Percentiles rank a stretch among this genome's conserved stretches.
phyloP scores from a whole-genome alignment of 148 eudicot species.

The Persicaria maculosa region DNA sequence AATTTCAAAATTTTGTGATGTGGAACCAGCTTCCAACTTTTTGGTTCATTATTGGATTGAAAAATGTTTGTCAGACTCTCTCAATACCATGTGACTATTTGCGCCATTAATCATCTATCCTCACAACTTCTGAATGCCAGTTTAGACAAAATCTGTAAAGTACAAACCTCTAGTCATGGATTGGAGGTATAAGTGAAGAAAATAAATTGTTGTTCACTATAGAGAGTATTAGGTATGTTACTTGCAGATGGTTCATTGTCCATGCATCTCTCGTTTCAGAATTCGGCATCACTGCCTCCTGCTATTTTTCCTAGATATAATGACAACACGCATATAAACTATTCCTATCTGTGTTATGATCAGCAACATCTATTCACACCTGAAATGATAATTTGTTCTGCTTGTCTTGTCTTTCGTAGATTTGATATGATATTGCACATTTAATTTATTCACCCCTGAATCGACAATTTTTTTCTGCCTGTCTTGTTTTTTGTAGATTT shows the following conservation, averaged over 20 bases:
- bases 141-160: background rate
- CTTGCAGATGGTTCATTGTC: background rate
- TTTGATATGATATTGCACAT: background rate
- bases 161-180: slow-evolving; percentile 1
- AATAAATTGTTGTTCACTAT: background rate
- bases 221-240: background rate
- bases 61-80: background rate
- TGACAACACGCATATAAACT: background rate
- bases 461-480: background rate
- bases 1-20: background rate
- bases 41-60: background rate
- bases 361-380: background rate
- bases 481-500: background rate
- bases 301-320: background rate
- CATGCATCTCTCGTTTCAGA: background rate
- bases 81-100: background rate
- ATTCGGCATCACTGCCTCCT: background rate
- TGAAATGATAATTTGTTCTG: background rate
- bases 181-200: background rate
- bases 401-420: background rate
- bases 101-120: background rate
- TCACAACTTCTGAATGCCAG: background rate
- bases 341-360: background rate
- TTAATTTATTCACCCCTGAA: background rate
- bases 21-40: background rate